phyloP scores from a whole-genome alignment of 495 filamentous ascomycete species.

The Xylaria grammica region DNA sequence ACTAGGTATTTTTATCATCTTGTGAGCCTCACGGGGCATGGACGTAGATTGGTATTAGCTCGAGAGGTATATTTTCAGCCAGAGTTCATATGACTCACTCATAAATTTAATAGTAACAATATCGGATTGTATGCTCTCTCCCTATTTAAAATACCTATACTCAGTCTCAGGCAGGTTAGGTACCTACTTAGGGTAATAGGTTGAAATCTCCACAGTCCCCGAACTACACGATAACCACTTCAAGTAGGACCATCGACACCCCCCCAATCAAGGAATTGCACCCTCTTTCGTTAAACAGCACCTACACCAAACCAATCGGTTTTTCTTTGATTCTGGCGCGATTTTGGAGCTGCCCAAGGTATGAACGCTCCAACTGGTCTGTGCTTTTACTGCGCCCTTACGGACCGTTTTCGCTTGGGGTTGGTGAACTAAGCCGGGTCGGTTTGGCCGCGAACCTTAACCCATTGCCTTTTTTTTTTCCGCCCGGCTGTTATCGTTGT shows the following conservation, averaged over 20 bases:
- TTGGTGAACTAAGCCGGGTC: slow-evolving; percentile 1
- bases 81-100: too few species aligned
- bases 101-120: too few species aligned
- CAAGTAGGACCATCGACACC: not conserved
- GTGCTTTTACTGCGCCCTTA: slow-evolving; percentile 13
- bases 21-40: not conserved
- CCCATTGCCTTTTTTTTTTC: not conserved
- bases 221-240: not conserved
- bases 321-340: not conserved
- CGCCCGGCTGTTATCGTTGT: not conserved
- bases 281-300: not conserved
- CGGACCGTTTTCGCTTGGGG: slow-evolving; percentile 10
- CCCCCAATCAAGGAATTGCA: slow-evolving; percentile 9
- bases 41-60: too few species aligned
- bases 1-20: not conserved
- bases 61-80: too few species aligned
- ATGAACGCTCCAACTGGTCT: slow-evolving; percentile 18
- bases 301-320: not conserved
- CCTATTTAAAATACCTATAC: too few species aligned
- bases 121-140: too few species aligned
- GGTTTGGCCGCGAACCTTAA: slow-evolving; percentile 4
- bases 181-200: too few species aligned
- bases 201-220: not conserved
- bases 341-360: not conserved
- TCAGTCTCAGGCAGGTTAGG: not conserved